A percentile compares a stretch with the other conserved stretches of the same genome.
Conservation (phyloP, 176 grass and related monocot genomes). For the Zizania latifolia region DNA sequence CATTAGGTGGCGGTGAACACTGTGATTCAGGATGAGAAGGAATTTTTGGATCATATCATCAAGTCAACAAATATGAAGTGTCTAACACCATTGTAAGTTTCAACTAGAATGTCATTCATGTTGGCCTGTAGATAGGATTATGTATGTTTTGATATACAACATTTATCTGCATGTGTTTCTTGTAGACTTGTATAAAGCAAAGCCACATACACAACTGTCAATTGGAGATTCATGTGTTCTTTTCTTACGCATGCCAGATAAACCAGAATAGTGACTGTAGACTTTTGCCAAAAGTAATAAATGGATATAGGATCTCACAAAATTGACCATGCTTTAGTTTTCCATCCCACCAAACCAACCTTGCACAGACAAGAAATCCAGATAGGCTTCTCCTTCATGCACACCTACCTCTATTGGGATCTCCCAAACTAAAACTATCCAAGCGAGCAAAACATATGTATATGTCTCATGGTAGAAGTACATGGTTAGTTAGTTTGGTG, state of each 20-base stretch:
- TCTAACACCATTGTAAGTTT: constrained; percentile 60
- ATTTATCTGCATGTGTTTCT: background rate
- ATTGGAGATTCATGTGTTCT: background rate
- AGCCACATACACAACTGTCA: background rate
- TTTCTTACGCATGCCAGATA: background rate
- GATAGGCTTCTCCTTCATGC: no score
- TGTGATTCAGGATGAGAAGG: constrained; percentile 65
- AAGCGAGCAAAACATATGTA: background rate
- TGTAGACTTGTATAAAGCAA: background rate
- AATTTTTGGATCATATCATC: constrained; percentile 75
- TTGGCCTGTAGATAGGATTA: background rate
- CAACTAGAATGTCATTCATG: background rate
- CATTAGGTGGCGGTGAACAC: constrained; percentile 66
- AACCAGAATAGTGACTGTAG: background rate
- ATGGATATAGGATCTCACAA: background rate
- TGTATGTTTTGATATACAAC: background rate
- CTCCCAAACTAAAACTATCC: background rate
- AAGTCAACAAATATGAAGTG: constrained; percentile 83
- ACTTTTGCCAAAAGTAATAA: background rate
- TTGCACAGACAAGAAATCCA: background rate
- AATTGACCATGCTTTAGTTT: background rate
- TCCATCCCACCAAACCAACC: background rate
- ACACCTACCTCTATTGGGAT: background rate
- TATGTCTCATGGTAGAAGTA: background rate
- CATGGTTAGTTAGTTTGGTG: background rate